phyloP scores from a whole-genome alignment of 1,284 basidiomycete species.

The Flammula alnicola region DNA sequence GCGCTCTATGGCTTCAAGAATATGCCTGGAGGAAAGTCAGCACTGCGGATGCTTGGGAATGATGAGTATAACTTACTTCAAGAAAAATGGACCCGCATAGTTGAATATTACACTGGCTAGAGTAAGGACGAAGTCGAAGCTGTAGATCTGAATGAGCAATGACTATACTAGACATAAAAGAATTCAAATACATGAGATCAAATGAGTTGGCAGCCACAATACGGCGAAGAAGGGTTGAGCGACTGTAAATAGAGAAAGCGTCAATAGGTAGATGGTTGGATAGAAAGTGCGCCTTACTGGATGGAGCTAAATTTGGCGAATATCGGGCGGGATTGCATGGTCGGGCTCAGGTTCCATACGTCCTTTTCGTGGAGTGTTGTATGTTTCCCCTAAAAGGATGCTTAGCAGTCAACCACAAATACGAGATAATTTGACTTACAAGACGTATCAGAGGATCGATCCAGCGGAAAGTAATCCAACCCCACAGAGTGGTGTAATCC shows the following conservation, averaged over 20 bases:
- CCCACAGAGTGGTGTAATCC: slow-evolving; percentile 76
- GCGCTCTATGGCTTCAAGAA: slow-evolving; percentile 50
- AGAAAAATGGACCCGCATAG: slow-evolving; percentile 71
- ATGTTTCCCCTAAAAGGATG: slow-evolving; percentile 51
- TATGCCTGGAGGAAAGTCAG: slow-evolving; percentile 37
- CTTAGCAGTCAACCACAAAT: background rate
- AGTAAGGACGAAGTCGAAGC: slow-evolving; percentile 70
- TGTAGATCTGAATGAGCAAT: slow-evolving; percentile 16
- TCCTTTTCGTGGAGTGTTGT: slow-evolving; percentile 71
- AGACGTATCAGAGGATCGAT: slow-evolving; percentile 66
- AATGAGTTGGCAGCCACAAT: slow-evolving; percentile 72
- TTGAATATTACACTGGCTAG: slow-evolving; percentile 68
- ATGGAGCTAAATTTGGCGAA: slow-evolving; percentile 62
- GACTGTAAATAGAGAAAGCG: slow-evolving; percentile 34
- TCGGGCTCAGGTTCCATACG: slow-evolving; percentile 73
- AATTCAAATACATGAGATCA: slow-evolving; percentile 73
- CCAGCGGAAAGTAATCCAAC: slow-evolving; percentile 86
- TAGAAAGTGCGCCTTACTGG: slow-evolving; percentile 31
- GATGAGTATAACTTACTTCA: slow-evolving; percentile 47
- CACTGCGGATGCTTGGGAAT: background rate
- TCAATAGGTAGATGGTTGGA: background rate
- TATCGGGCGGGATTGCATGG: slow-evolving; percentile 67
- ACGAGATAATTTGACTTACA: slow-evolving; percentile 34
- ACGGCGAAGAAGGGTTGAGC: slow-evolving; percentile 61
- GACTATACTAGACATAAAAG: too few relatives aligned